A percentile compares a stretch with the other conserved stretches of the same genome.
These are phyloP conservation scores for Fusarium albidum DNA, from an alignment of 2,329 filamentous ascomycete genomes.

Conservation along the genomic window DNA sequence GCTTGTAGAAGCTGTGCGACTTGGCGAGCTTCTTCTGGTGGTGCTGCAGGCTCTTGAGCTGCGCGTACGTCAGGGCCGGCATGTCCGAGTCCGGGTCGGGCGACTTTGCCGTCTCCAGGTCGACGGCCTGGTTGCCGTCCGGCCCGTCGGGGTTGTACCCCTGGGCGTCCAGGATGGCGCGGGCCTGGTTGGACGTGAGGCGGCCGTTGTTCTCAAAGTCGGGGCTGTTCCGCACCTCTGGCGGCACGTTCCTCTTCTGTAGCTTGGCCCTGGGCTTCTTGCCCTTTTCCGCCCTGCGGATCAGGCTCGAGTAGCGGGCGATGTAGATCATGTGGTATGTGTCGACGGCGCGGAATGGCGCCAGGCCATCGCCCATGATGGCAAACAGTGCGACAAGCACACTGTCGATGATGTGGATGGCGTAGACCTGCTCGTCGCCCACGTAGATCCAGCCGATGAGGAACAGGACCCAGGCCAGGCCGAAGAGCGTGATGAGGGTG, in stretches of 20 bases:
- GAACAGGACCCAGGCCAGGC: slow-evolving; percentile 89
- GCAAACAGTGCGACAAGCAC: slow-evolving; percentile 75
- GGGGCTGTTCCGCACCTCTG: slow-evolving; percentile 22
- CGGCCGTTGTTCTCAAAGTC: slow-evolving; percentile 18
- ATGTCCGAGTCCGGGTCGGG: slow-evolving; percentile 55
- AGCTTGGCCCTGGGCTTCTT: slow-evolving; percentile 45
- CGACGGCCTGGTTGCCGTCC: slow-evolving; percentile 43
- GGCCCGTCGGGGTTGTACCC: slow-evolving; percentile 40
- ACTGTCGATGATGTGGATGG: slow-evolving; percentile 75
- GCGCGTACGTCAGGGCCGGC: slow-evolving; percentile 69
- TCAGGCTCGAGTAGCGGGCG: slow-evolving; percentile 65
- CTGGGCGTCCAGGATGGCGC: slow-evolving; percentile 22
- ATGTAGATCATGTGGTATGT: slow-evolving; percentile 91
- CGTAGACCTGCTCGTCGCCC: slow-evolving; percentile 73
- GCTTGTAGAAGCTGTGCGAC: slow-evolving; percentile 89
- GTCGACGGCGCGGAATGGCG: slow-evolving; percentile 79
- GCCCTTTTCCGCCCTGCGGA: slow-evolving; percentile 57
- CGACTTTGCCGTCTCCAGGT: slow-evolving; percentile 51
- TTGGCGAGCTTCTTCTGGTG: slow-evolving; percentile 83
- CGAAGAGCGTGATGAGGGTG: slow-evolving; percentile 82
- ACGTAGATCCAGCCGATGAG: slow-evolving; percentile 91
- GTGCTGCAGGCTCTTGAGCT: slow-evolving; percentile 75
- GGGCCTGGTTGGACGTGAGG: slow-evolving; percentile 34
- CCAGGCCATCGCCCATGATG: slow-evolving; percentile 74
- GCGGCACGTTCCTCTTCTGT: slow-evolving; percentile 31